Base-by-base conservation (phyloP, 805 yeast genomes). In the Starmerella geochares region DNA sequence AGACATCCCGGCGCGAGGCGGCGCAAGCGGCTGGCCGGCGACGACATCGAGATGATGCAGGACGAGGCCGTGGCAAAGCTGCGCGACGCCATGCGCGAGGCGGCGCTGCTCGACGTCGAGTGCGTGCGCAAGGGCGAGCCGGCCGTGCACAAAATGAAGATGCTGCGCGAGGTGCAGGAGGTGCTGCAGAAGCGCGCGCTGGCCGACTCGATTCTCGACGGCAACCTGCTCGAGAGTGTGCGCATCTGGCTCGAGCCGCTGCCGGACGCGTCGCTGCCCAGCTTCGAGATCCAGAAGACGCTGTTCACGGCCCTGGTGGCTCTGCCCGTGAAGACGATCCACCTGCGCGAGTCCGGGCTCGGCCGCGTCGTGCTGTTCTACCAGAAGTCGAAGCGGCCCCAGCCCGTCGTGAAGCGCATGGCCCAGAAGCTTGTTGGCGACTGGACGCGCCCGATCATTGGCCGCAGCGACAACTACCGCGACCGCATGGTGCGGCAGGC, bases 391-490 rank as follows among this genome's bases (percentile, higher is more conserved):
- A 83, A 83, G 62, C 78, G 90, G 61, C 94, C 94, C 14, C 96
- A 94, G 66, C 83, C 86, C 29, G 72, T 76, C 39, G 76, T 92
- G 63, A 87, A 90, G 65, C 80, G 94, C 64, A 74, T 81, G 35
- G 97, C 95, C 5, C 97, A 92, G 62, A 80, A 80, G 63, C 71
- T 92, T 53, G 83, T 92, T 57, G 95, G 95, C 23, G 94, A 87
- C 65, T 92, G 99, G 99, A 90, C 96, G 8, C 78, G 98, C 68
- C 98, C 98, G 40, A 86, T 92, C 54, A 85, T 92, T 75, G 95
- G 95, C 58, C 82, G 95, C 53, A 82, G 94, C 3, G 97, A 90
- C 67, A 86, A 88, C 60, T 90, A 88, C 71, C 80, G 92, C 65
- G 96, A 90, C 67, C 80, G 85, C 68, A 73, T 78, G 54, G 81